A percentile compares a stretch with the other conserved stretches of the same genome.
These are phyloP conservation scores for Trichoderma orchidacearum DNA, from an alignment of 495 filamentous ascomycete species.

Conservation along the genomic window DNA sequence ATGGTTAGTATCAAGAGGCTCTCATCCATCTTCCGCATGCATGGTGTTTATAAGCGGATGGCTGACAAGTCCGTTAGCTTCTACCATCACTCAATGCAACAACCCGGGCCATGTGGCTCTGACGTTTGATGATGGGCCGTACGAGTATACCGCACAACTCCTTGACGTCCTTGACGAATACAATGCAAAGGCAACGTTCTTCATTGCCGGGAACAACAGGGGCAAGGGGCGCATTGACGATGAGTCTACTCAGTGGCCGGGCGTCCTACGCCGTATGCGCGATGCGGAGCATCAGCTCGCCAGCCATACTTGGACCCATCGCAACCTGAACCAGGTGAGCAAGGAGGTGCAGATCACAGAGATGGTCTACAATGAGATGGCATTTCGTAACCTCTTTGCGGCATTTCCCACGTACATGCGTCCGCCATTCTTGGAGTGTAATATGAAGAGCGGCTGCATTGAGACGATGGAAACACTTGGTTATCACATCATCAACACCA, in stretches of 20 bases:
- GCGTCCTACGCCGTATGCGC: conserved; percentile 42
- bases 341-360: conserved; percentile 33
- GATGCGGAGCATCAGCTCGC: conserved; percentile 55
- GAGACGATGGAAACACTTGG: conserved; percentile 37
- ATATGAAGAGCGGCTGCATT: conserved; percentile 26
- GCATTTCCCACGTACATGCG: conserved; percentile 67
- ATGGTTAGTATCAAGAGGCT: not conserved
- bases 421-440: conserved; percentile 54
- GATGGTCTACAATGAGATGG: conserved; percentile 56
- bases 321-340: conserved; percentile 40
- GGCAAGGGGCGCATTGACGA: conserved; percentile 29
- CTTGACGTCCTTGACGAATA: conserved; percentile 46
- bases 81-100: not conserved
- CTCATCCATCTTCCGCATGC: too few relatives aligned
- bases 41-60: not conserved
- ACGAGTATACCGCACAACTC: conserved; percentile 44
- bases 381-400: conserved; percentile 53
- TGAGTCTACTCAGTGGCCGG: conserved; percentile 24
- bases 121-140: conserved; percentile 59
- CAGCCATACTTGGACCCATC: conserved; percentile 63
- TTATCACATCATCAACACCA: conserved; percentile 51
- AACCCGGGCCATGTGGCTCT: conserved; percentile 31
- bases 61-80: not conserved
- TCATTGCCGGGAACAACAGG: conserved; percentile 53
- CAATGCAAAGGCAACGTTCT: conserved; percentile 53